Evolutionary conservation across 352 stramenopile species (phyloP).

Genomic region (Phytophthora quininea): DNA sequence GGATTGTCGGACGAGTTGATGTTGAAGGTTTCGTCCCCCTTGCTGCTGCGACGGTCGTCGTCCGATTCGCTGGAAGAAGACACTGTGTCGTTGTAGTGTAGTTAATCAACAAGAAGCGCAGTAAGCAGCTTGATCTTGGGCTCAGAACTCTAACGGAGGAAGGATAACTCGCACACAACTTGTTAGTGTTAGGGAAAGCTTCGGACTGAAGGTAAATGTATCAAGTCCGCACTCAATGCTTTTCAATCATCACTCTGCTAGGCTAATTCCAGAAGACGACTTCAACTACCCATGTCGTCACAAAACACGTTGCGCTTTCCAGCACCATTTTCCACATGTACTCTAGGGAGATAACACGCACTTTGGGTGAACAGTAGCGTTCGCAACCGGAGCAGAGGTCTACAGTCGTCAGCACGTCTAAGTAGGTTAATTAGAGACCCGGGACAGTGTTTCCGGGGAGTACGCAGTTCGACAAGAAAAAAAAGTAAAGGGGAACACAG

Average conservation of each 20-base stretch:
- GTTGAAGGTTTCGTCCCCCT: not conserved
- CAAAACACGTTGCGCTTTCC: not conserved
- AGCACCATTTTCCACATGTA: too few species aligned
- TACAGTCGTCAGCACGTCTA: too few species aligned
- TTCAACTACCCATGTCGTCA: not conserved
- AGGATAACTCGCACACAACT: too few species aligned
- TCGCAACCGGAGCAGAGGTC: too few species aligned
- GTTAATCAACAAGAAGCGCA: not conserved
- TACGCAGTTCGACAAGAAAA: too few species aligned
- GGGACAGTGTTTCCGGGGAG: too few species aligned
- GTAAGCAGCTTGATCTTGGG: not conserved
- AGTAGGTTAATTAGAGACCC: too few species aligned
- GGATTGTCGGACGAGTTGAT: conserved; percentile 10
- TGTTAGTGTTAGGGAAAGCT: not conserved
- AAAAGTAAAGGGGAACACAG: too few species aligned
- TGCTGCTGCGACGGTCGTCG: conserved; percentile 1
- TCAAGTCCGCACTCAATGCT: not conserved
- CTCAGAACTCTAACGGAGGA: not conserved
- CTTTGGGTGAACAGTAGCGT: too few species aligned
- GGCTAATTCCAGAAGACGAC: not conserved
- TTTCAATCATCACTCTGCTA: not conserved
- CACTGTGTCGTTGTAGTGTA: conserved; percentile 5
- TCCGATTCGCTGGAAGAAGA: conserved; percentile 10
- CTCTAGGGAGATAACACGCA: too few species aligned
- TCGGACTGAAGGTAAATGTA: not conserved